These are phyloP conservation scores for Phyllosticta citrichinensis DNA, from an alignment of 2,329 filamentous ascomycete genomes.

Conservation along the genomic window DNA sequence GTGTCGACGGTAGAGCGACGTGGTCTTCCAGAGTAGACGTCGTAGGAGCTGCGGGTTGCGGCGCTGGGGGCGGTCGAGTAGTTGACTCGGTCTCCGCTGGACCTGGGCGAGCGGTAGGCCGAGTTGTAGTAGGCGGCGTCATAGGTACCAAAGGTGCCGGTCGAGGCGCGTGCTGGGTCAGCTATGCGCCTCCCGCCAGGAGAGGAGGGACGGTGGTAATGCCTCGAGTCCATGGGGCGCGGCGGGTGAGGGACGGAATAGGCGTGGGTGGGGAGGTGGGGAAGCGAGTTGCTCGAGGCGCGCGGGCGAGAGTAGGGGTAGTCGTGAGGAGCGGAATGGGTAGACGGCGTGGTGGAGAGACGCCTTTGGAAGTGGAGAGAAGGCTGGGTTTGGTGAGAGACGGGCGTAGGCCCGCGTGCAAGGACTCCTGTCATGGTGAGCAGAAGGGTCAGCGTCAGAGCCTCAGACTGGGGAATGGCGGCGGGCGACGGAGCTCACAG, in stretches of 20 bases:
- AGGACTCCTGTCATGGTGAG: slow-evolving; percentile 23
- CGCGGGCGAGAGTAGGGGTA: slow-evolving; percentile 17
- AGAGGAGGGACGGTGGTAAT: slow-evolving; percentile 21
- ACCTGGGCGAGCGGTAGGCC: slow-evolving; percentile 21
- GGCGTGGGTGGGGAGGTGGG: slow-evolving; percentile 15
- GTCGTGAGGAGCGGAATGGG: neutral
- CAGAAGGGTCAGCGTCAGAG: slow-evolving; percentile 12
- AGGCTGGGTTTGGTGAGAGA: slow-evolving; percentile 14
- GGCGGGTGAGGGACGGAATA: slow-evolving; percentile 12
- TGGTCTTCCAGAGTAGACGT: slow-evolving; percentile 36
- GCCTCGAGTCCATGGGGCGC: slow-evolving; percentile 11
- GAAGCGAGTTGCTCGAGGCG: slow-evolving; percentile 11
- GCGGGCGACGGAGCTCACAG: slow-evolving; percentile 1
- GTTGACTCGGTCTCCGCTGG: slow-evolving; percentile 24
- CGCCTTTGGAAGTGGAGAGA: slow-evolving; percentile 11
- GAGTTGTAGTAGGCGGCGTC: slow-evolving; percentile 21
- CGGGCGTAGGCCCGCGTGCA: slow-evolving; percentile 11
- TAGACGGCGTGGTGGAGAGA: neutral
- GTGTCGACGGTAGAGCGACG: slow-evolving; percentile 34
- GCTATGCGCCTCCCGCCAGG: slow-evolving; percentile 21
- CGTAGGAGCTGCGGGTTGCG: slow-evolving; percentile 25
- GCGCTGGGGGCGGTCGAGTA: slow-evolving; percentile 33
- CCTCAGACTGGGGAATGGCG: neutral
- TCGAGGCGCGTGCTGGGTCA: slow-evolving; percentile 26
- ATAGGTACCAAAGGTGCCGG: slow-evolving; percentile 28